phyloP scores from a whole-genome alignment of 441 rosid genomes.

The Adansonia gregorii region DNA sequence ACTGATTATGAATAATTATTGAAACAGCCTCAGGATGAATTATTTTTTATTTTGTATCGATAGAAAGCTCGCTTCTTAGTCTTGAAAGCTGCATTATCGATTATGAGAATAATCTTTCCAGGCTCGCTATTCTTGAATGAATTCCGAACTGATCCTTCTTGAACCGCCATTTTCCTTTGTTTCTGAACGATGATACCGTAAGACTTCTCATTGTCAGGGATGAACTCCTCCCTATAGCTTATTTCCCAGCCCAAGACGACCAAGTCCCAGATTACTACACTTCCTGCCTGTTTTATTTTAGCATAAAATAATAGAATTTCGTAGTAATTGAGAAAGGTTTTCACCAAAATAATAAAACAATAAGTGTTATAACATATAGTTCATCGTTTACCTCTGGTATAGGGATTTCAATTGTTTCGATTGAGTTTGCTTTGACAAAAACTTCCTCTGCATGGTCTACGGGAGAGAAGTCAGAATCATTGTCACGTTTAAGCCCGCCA shows the following conservation, averaged over 20 bases:
- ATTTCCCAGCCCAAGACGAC: slow-evolving; percentile 62
- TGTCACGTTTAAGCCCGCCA: slow-evolving; percentile 58
- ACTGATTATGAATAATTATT: neutral
- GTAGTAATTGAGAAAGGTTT: no score
- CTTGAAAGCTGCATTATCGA: slow-evolving; percentile 51
- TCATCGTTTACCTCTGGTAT: slow-evolving; percentile 37
- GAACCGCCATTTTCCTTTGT: slow-evolving; percentile 37
- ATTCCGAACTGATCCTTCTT: slow-evolving; percentile 43
- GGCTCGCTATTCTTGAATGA: slow-evolving; percentile 49
- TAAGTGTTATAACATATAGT: no score
- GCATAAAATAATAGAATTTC: no score
- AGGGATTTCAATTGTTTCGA: slow-evolving; percentile 47
- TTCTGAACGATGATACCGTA: slow-evolving; percentile 49
- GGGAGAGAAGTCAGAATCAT: slow-evolving; percentile 44
- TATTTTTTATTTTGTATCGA: slow-evolving; percentile 42
- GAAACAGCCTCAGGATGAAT: neutral
- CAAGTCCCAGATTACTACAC: slow-evolving; percentile 50
- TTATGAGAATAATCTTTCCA: slow-evolving; percentile 48
- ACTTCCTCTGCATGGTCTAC: slow-evolving; percentile 42
- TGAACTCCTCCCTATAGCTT: slow-evolving; percentile 61
- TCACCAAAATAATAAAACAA: no score
- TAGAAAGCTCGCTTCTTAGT: slow-evolving; percentile 49
- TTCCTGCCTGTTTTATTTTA: slow-evolving; percentile 38
- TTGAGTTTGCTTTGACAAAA: slow-evolving; percentile 42
- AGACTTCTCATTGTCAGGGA: slow-evolving; percentile 49